A percentile compares a stretch with the other conserved stretches of the same genome.
Conservation (phyloP, 768 basidiomycete genomes). For the Boletus bicolor region DNA sequence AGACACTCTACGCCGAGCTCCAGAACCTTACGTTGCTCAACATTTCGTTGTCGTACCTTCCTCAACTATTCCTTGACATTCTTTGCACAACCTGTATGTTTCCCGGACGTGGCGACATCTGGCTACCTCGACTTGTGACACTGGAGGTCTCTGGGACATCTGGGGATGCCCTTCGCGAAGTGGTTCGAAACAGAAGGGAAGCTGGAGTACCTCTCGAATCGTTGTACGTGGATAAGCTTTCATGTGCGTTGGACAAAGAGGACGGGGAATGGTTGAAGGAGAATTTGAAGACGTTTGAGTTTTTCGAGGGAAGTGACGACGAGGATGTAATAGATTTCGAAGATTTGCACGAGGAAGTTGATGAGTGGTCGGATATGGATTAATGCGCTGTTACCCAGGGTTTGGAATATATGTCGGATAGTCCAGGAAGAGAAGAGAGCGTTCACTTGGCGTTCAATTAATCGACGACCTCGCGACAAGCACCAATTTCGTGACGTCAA, state of each 20-base stretch:
- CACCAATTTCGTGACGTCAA: neutral
- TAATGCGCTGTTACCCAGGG: neutral
- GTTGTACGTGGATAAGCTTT: slow-evolving; percentile 41
- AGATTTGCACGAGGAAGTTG: slow-evolving; percentile 12
- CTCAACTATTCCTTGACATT: slow-evolving; percentile 25
- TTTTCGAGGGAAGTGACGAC: slow-evolving; percentile 55
- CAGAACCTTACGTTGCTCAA: slow-evolving; percentile 43
- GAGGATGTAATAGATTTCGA: slow-evolving; percentile 34
- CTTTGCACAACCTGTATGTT: slow-evolving; percentile 6
- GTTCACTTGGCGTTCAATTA: neutral
- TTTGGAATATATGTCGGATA: neutral
- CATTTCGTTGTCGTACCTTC: slow-evolving; percentile 36
- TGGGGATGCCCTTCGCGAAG: slow-evolving; percentile 38
- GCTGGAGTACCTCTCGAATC: slow-evolving; percentile 45
- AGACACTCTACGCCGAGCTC: slow-evolving; percentile 46
- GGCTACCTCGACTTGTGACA: slow-evolving; percentile 50
- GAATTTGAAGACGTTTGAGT: slow-evolving; percentile 50
- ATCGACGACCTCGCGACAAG: neutral
- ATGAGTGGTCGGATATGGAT: slow-evolving; percentile 17
- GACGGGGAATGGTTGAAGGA: slow-evolving; percentile 51
- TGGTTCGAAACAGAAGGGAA: slow-evolving; percentile 43
- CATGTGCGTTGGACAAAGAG: slow-evolving; percentile 38
- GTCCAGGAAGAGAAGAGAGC: neutral
- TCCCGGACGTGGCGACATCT: slow-evolving; percentile 12
- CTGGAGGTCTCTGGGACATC: slow-evolving; percentile 46